Percentiles rank a stretch among this genome's conserved stretches.
These are phyloP conservation scores for Cryomyces minteri DNA, from an alignment of 495 filamentous ascomycete genomes.

Conservation along the genomic window DNA sequence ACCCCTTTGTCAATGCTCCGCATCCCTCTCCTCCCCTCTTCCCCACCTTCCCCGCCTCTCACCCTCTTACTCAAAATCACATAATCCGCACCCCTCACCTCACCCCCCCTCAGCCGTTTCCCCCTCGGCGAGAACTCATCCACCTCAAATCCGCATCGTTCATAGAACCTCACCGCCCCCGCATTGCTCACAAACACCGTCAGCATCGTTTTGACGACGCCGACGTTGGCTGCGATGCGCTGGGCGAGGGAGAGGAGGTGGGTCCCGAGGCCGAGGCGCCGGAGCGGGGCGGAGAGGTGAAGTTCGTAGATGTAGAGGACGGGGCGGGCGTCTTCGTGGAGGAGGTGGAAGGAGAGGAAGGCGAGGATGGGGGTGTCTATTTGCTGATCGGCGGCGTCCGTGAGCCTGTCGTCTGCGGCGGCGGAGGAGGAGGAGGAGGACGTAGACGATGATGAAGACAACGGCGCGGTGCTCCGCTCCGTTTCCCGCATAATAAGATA, in stretches of 20 bases:
- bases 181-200: constrained; percentile 59
- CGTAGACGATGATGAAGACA: constrained; percentile 15
- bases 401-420: background rate
- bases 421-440: background rate
- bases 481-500: constrained; percentile 15
- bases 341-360: constrained; percentile 71
- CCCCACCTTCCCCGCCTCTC: constrained; percentile 19
- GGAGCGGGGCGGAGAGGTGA: constrained; percentile 40
- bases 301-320: constrained; percentile 85
- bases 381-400: background rate
- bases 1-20: background rate
- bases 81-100: constrained; percentile 7
- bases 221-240: constrained; percentile 12
- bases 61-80: constrained; percentile 6
- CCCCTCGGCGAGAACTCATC: constrained; percentile 5
- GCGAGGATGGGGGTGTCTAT: constrained; percentile 18
- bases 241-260: constrained; percentile 18
- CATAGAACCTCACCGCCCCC: constrained; percentile 45
- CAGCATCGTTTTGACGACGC: constrained; percentile 62
- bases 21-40: background rate
- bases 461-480: background rate
- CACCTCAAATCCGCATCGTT: constrained; percentile 41
- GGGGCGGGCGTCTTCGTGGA: constrained; percentile 53
- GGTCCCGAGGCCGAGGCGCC: constrained; percentile 26
- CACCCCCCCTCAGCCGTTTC: constrained; percentile 3